Percentiles rank a stretch among this genome's conserved stretches.
phyloP scores from a whole-genome alignment of 495 filamentous ascomycete species.

The Talaromyces thailandensis region DNA sequence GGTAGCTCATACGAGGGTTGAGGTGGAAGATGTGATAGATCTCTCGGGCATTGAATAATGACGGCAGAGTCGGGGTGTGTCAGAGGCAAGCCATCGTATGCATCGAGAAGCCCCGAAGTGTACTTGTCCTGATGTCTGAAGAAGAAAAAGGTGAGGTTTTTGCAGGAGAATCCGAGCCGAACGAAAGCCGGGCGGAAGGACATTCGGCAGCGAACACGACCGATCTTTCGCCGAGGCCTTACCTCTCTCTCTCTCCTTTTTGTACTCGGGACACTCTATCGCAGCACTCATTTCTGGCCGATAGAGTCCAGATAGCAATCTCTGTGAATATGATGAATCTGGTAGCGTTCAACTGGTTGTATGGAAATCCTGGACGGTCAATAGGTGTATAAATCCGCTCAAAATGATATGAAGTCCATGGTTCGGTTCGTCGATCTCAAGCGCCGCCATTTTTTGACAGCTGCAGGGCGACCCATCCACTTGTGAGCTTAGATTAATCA shows the following conservation, averaged over 20 bases:
- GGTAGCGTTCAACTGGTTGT: neutral
- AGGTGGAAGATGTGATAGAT: no score
- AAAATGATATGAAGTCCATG: neutral
- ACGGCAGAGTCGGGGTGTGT: no score
- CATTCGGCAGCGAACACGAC: neutral
- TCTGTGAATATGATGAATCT: neutral
- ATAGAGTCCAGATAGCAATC: neutral
- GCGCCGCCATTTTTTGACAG: neutral
- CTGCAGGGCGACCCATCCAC: neutral
- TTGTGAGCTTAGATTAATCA: neutral
- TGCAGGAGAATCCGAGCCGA: neutral
- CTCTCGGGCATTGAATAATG: no score
- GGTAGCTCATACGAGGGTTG: no score
- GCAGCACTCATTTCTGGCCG: no score
- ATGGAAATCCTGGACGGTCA: neutral
- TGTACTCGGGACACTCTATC: no score
- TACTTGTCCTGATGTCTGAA: no score
- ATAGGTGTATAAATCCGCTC: neutral
- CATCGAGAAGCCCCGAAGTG: no score
- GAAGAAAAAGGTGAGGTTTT: neutral
- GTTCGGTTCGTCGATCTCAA: neutral
- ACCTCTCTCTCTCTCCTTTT: neutral
- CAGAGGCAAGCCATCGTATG: no score
- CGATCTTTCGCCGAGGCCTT: neutral
- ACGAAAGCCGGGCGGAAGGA: neutral